phyloP scores from a whole-genome alignment of 164 flowering plant species.

The Vitis cinerea region DNA sequence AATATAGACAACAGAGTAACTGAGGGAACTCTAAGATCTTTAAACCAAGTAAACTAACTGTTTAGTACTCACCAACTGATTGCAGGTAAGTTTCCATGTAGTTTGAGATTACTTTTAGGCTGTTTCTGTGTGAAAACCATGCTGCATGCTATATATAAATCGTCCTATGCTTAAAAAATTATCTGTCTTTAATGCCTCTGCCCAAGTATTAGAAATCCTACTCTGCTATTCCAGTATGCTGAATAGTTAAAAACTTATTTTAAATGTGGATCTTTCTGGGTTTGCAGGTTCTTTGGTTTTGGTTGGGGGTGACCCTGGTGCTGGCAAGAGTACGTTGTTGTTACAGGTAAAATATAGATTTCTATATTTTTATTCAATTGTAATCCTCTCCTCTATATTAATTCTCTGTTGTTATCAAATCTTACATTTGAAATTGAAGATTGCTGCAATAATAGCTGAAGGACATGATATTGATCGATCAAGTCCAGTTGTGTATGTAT shows the following conservation, averaged over 20 bases:
- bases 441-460: conserved; percentile 85
- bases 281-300: conserved; percentile 80
- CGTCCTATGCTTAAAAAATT: too few species aligned
- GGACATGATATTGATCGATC: conserved; percentile 35
- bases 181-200: too few species aligned
- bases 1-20: too few species aligned
- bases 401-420: conserved; percentile 1
- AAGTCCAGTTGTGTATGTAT: conserved; percentile 82
- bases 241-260: background rate
- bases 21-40: too few species aligned
- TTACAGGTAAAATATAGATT: conserved; percentile 59
- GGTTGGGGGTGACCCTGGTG: conserved; percentile 99
- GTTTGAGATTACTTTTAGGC: too few species aligned
- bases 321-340: conserved; percentile 92
- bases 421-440: conserved; percentile 37
- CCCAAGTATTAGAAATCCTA: background rate
- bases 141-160: too few species aligned
- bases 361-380: background rate
- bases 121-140: too few species aligned
- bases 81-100: too few species aligned
- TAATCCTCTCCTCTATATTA: background rate
- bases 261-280: conserved; percentile 1
- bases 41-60: too few species aligned
- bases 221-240: background rate
- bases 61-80: too few species aligned